Base-by-base conservation (phyloP, 768 basidiomycete genomes). In the Agrocybe praecox region DNA sequence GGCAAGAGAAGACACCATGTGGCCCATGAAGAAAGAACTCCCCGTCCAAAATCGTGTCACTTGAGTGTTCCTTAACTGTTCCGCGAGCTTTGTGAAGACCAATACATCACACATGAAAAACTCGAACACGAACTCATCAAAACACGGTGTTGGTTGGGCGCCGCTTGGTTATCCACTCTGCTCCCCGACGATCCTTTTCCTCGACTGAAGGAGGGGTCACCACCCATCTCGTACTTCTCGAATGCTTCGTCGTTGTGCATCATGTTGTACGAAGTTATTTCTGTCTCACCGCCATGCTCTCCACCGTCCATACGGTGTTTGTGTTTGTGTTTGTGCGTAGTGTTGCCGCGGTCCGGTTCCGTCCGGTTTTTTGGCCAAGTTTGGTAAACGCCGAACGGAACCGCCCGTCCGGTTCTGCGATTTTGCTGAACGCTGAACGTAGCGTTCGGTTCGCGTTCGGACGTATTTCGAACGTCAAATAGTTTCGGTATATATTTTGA, bases 191-290 rank as follows among this genome's bases (percentile, higher is more conserved):
- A 10, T 6, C 45, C 26, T 0, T 34, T 9, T 17, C 42, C 47
- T 40, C 36, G 36, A 40, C 14, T 14, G 36, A 15, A 40, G 12
- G 36, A 40, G 3, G 36, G 14, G 15, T 58, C 22, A 1, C 33
- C 55, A 2, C 65, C 65, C 65, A 66, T 66, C 21, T 56, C 61
- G 36, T 52, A 66, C n/a, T 57, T 43, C 48, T 66, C 65, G 49
- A 66, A 66, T 2, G 65, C 60, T 46, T 64, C 62, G 48, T 66
- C 65, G 21, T 64, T 58, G 46, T 57, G 57, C 19, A 57, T 64
- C 18, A 59, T 57, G 29, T 59, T 59, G 40, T 23, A 58, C 14
- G 36, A 40, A 4, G 36, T 40, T 12, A 40, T 12, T 15, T 52
- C 44, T 3, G 32, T 46, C 5, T 46, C 56, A 9, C 33, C 29